Conservation (phyloP, 805 yeast genomes). For the Saturnispora gosingensis region DNA sequence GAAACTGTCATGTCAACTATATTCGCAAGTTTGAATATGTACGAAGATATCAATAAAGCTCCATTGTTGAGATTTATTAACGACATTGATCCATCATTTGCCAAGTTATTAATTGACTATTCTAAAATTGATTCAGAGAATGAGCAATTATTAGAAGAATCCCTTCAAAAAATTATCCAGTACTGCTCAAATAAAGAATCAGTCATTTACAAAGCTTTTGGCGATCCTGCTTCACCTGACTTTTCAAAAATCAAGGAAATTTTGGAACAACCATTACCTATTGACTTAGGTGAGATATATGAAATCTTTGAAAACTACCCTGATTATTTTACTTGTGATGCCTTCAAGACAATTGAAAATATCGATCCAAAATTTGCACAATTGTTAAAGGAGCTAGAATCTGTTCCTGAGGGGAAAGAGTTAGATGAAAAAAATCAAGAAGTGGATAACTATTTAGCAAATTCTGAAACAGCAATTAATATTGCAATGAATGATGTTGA, state of each 20-base stretch:
- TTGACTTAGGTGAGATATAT: conserved; percentile 20
- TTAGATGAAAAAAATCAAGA: conserved; percentile 15
- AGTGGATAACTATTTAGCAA: conserved; percentile 15
- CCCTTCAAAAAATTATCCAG: conserved; percentile 14
- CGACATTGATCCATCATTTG: conserved; percentile 21
- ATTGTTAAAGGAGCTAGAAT: conserved; percentile 17
- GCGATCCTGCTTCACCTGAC: conserved; percentile 15
- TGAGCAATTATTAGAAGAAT: conserved; percentile 13
- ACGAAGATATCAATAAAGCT: conserved; percentile 16
- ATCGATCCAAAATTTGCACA: conserved; percentile 20
- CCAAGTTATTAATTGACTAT: conserved; percentile 16
- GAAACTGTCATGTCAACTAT: conserved; percentile 13
- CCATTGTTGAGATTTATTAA: conserved; percentile 17
- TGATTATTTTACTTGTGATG: conserved; percentile 16
- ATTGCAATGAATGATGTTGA: conserved; percentile 19
- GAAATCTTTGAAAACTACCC: conserved; percentile 20
- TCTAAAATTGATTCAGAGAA: conserved; percentile 16
- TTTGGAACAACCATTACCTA: conserved; percentile 20
- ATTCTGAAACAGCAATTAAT: conserved; percentile 15
- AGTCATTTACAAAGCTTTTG: conserved; percentile 17
- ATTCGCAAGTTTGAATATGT: conserved; percentile 19
- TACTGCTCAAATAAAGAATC: conserved; percentile 17
- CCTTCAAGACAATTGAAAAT: conserved; percentile 13
- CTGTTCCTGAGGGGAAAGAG: conserved; percentile 18
- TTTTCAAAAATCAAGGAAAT: conserved; percentile 16